Evolutionary conservation across 1,284 basidiomycete genomes (phyloP).

Genomic region (Cryptococcus amylolentus): DNA sequence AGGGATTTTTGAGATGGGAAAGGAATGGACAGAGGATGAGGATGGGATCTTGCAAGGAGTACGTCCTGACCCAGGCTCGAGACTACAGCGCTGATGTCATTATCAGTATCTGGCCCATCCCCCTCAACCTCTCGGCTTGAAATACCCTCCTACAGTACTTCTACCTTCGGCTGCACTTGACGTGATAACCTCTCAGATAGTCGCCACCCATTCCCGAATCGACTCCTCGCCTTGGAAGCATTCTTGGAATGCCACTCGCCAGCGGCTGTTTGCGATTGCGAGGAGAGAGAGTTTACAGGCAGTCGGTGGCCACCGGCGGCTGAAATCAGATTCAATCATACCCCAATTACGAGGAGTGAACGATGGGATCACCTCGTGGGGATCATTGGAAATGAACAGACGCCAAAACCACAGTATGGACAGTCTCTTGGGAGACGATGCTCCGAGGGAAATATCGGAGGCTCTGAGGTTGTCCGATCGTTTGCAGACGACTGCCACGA

Average conservation of each 20-base stretch:
- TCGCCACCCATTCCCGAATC: slow-evolving; percentile 19
- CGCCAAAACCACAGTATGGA: slow-evolving; percentile 36
- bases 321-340: slow-evolving; percentile 23
- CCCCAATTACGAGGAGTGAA: not conserved
- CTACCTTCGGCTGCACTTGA: slow-evolving; percentile 39
- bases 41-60: slow-evolving; percentile 38
- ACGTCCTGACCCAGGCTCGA: slow-evolving; percentile 10
- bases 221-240: slow-evolving; percentile 23
- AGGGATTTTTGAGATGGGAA: slow-evolving; percentile 1
- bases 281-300: slow-evolving; percentile 27
- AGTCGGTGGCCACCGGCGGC: slow-evolving; percentile 23
- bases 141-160: slow-evolving; percentile 39
- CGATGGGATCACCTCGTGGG: not conserved
- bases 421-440: slow-evolving; percentile 25
- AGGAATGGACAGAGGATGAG: slow-evolving; percentile 38
- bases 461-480: slow-evolving; percentile 30
- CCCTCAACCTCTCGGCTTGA: slow-evolving; percentile 20
- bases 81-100: not conserved
- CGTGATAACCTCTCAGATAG: slow-evolving; percentile 38
- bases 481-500: slow-evolving; percentile 21
- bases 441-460: slow-evolving; percentile 21
- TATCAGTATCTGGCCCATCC: slow-evolving; percentile 37
- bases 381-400: slow-evolving; percentile 16
- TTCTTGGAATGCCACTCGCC: slow-evolving; percentile 28
- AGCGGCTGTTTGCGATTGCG: slow-evolving; percentile 38